A percentile compares a stretch with the other conserved stretches of the same genome.
phyloP scores from a whole-genome alignment of 352 stramenopile species.

The Globisporangium echinulatum region DNA sequence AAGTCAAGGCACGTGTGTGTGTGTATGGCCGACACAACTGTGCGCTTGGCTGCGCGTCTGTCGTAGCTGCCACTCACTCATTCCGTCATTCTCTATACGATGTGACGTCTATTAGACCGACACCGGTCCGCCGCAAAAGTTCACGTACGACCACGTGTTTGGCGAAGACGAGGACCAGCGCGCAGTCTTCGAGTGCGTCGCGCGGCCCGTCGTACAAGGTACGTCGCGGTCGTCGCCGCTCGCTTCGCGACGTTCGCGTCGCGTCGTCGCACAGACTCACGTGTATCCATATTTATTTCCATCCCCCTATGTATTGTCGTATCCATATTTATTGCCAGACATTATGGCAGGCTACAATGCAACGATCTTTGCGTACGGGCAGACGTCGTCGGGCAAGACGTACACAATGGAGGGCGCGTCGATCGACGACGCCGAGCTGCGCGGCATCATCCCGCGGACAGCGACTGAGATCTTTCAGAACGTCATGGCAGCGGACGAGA shows the following conservation, averaged over 20 bases:
- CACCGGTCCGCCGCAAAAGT: slow-evolving; percentile 62
- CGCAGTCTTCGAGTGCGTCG: slow-evolving; percentile 86
- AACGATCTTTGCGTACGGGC: slow-evolving; percentile 92
- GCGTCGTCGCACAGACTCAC: too few species aligned
- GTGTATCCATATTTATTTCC: too few species aligned
- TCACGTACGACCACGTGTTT: slow-evolving; percentile 90
- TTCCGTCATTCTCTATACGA: too few species aligned
- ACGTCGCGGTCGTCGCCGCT: neutral
- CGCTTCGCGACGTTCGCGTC: too few species aligned
- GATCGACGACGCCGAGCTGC: slow-evolving; percentile 83
- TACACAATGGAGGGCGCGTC: slow-evolving; percentile 85
- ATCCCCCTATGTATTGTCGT: neutral
- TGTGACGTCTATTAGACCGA: slow-evolving; percentile 17
- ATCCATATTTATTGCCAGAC: slow-evolving; percentile 25
- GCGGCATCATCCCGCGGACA: slow-evolving; percentile 85
- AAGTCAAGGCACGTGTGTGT: slow-evolving; percentile 45
- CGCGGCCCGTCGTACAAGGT: slow-evolving; percentile 86
- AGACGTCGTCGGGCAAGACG: slow-evolving; percentile 87
- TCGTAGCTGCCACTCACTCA: too few species aligned
- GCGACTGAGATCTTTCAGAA: slow-evolving; percentile 86
- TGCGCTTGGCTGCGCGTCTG: too few species aligned
- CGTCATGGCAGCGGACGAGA: slow-evolving; percentile 81
- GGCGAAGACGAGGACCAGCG: slow-evolving; percentile 73
- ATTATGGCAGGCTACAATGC: slow-evolving; percentile 92
- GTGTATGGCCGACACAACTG: too few species aligned